These are phyloP conservation scores for Boeremia lycopersici DNA, from an alignment of 2,329 filamentous ascomycete genomes.

Conservation along the genomic window DNA sequence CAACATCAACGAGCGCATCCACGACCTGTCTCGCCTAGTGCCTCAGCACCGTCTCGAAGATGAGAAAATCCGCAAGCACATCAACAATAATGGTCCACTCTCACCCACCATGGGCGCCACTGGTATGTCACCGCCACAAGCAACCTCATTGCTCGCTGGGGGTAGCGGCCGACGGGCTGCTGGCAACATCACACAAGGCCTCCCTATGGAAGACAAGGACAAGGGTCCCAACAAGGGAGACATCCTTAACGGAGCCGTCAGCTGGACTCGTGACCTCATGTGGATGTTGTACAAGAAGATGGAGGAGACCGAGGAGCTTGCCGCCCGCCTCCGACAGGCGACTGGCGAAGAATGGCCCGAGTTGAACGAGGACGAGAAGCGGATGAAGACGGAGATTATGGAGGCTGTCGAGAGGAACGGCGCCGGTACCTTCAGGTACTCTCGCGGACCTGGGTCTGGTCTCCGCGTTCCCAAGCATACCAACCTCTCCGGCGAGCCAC, in stretches of 20 bases:
- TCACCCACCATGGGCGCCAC: conserved; percentile 79
- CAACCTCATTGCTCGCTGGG: conserved; percentile 86
- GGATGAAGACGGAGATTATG: conserved; percentile 92
- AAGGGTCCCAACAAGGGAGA: conserved; percentile 99
- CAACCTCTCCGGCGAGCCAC: conserved; percentile 81
- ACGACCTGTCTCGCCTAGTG: conserved; percentile 92
- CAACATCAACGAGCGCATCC: conserved; percentile 98
- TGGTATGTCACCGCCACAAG: conserved; percentile 71
- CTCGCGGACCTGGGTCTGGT: conserved; percentile 80
- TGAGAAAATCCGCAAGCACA: conserved; percentile 94
- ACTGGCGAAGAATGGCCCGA: conserved; percentile 46
- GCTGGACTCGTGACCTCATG: conserved; percentile 97
- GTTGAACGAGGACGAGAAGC: conserved; percentile 85
- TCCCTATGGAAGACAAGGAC: conserved; percentile 95
- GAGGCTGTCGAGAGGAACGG: conserved; percentile 86
- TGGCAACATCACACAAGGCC: conserved; percentile 86
- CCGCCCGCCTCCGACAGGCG: conserved; percentile 64
- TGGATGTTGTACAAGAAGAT: conserved; percentile 92
- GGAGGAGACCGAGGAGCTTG: conserved; percentile 85
- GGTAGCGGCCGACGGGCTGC: conserved; percentile 81
- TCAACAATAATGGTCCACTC: conserved; percentile 88
- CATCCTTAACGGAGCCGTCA: conserved; percentile 94
- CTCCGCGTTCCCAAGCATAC: conserved; percentile 92
- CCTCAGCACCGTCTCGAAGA: conserved; percentile 92
- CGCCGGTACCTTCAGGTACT: conserved; percentile 77